These are phyloP conservation scores for Phyllosticta ampelicida DNA, from an alignment of 2,329 filamentous ascomycete species.

Conservation along the genomic window DNA sequence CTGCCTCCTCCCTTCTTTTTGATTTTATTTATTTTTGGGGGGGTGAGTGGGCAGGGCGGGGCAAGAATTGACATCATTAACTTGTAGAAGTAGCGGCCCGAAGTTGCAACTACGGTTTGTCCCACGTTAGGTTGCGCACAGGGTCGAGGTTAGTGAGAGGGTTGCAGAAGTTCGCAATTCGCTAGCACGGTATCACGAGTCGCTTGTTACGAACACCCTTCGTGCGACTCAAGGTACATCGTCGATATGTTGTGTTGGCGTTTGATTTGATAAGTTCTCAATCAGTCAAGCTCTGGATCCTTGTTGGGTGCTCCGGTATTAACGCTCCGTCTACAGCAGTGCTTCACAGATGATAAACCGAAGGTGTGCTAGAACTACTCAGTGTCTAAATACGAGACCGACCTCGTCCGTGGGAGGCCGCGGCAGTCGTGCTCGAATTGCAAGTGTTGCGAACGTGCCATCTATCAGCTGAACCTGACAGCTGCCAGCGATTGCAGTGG, in stretches of 20 bases:
- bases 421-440: neutral
- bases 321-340: neutral
- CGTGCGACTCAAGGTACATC: neutral
- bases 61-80: neutral
- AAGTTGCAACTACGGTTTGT: neutral
- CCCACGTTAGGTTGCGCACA: neutral
- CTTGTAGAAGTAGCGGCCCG: neutral
- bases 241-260: neutral
- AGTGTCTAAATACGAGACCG: neutral
- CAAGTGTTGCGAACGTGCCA: neutral
- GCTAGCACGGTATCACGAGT: neutral
- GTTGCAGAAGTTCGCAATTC: neutral
- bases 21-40: too few relatives aligned
- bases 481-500: neutral
- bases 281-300: neutral
- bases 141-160: neutral
- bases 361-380: neutral
- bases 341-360: neutral
- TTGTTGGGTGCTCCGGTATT: neutral
- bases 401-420: neutral
- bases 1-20: neutral
- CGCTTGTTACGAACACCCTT: neutral
- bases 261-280: neutral
- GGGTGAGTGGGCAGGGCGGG: too few relatives aligned
- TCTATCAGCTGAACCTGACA: neutral